These are phyloP conservation scores for Garcia nutans DNA, from an alignment of 345 rosid genomes.

Conservation along the genomic window DNA sequence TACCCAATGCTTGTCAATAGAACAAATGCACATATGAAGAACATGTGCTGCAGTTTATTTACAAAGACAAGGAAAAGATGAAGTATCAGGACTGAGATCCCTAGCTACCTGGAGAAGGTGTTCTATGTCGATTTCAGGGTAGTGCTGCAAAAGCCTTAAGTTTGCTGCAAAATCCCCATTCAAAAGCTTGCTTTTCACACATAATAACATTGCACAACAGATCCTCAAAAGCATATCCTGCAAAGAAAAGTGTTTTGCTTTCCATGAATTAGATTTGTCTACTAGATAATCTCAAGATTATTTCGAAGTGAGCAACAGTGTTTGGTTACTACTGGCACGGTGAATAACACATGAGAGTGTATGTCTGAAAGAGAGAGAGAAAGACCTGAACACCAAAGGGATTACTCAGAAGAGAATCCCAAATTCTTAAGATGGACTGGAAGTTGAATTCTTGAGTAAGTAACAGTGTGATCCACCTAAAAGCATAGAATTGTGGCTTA, in stretches of 20 bases:
- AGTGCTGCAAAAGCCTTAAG: conserved; percentile 62
- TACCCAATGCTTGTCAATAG: neutral
- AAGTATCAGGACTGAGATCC: conserved; percentile 52
- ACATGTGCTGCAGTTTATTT: neutral
- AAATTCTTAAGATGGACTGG: conserved; percentile 60
- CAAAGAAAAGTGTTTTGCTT: conserved; percentile 5
- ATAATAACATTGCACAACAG: conserved; percentile 69
- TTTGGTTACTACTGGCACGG: too few relatives aligned
- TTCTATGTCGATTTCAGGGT: conserved; percentile 53
- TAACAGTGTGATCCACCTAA: conserved; percentile 69
- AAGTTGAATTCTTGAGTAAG: conserved; percentile 72
- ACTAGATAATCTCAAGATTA: neutral
- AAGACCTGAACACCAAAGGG: conserved; percentile 59
- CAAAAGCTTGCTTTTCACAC: conserved; percentile 50
- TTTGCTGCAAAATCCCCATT: conserved; percentile 62
- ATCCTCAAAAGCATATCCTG: conserved; percentile 73
- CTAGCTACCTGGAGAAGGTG: conserved; percentile 55
- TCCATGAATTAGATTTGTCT: neutral
- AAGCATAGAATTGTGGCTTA: conserved; percentile 67
- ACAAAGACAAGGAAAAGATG: conserved; percentile 38
- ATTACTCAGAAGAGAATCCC: conserved; percentile 73
- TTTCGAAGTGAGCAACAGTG: neutral
- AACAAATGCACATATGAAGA: neutral
- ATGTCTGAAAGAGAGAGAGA: conserved; percentile 1
- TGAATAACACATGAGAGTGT: neutral